These are phyloP conservation scores for Cymbopogon flexuosus DNA, from an alignment of 202 grass and related monocot genomes.

Conservation along the genomic window DNA sequence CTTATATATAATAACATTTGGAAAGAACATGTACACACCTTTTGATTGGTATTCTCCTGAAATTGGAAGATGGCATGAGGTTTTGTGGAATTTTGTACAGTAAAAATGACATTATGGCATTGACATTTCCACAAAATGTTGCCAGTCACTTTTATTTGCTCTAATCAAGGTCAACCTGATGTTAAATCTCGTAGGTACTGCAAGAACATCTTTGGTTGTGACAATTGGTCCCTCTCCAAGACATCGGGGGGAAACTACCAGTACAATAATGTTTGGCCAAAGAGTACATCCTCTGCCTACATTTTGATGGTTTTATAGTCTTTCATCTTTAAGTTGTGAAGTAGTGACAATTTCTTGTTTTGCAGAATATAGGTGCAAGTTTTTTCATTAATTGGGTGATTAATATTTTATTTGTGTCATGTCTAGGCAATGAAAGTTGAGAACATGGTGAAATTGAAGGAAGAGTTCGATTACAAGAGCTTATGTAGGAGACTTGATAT, in stretches of 20 bases:
- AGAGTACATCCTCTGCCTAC: constrained; percentile 55
- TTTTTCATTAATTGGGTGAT: constrained; percentile 20
- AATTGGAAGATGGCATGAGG: neutral
- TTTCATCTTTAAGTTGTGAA: neutral
- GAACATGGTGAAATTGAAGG: constrained; percentile 99
- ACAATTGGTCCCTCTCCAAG: constrained; percentile 97
- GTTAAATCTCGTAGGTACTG: constrained; percentile 69
- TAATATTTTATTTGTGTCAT: constrained; percentile 31
- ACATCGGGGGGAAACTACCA: constrained; percentile 95
- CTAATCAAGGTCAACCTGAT: constrained; percentile 31
- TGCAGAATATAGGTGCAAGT: neutral
- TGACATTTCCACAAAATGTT: neutral
- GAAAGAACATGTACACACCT: neutral
- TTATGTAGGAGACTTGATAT: constrained; percentile 94
- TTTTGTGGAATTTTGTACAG: neutral
- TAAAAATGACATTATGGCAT: neutral
- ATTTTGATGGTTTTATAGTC: neutral
- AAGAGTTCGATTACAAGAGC: constrained; percentile 99
- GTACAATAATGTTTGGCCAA: constrained; percentile 99
- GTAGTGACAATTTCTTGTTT: constrained; percentile 4
- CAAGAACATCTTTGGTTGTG: constrained; percentile 97
- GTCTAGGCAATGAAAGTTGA: constrained; percentile 99
- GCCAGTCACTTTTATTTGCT: constrained; percentile 12
- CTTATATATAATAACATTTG: neutral
- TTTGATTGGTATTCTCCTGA: constrained; percentile 1